Conservation (phyloP, 768 basidiomycete genomes). For the Lactifluus echinatus region DNA sequence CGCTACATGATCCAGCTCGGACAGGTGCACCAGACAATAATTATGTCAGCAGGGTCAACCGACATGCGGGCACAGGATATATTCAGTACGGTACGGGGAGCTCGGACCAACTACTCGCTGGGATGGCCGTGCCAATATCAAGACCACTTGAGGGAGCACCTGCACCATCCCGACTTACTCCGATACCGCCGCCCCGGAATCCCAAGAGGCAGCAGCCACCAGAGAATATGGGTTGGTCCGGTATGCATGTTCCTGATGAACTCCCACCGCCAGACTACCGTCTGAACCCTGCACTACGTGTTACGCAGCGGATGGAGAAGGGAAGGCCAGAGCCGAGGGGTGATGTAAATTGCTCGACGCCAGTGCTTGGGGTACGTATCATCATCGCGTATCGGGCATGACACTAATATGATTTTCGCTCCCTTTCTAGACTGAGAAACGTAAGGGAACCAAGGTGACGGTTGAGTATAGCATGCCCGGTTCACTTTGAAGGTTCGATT, state of each 20-base stretch:
- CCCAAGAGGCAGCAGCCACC: conserved; percentile 1
- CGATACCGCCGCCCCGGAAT: conserved; percentile 13
- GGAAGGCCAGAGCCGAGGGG: conserved; percentile 1
- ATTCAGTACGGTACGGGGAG: conserved; percentile 46
- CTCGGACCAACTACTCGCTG: conserved; percentile 49
- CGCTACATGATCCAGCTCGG: conserved; percentile 29
- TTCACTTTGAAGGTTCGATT: neutral
- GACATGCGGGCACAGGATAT: conserved; percentile 29
- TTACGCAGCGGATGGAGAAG: neutral
- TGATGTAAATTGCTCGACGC: conserved; percentile 7
- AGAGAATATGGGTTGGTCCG: neutral
- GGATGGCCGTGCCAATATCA: neutral
- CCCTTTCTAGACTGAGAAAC: neutral
- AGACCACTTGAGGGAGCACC: neutral
- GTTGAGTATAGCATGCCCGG: neutral
- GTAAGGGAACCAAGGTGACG: neutral
- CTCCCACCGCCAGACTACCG: conserved; percentile 1
- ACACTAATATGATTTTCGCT: neutral
- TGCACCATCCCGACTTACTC: neutral
- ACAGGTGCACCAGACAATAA: conserved; percentile 19
- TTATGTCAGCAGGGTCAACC: conserved; percentile 24
- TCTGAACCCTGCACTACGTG: conserved; percentile 2
- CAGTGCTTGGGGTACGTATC: conserved; percentile 7
- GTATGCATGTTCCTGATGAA: neutral
- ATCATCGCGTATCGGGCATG: neutral